Evolutionary conservation across 2,329 filamentous ascomycete genomes (phyloP), one percentile per base, ranked within the genome.

Genomic region (Clarireedia sp.): DNA sequence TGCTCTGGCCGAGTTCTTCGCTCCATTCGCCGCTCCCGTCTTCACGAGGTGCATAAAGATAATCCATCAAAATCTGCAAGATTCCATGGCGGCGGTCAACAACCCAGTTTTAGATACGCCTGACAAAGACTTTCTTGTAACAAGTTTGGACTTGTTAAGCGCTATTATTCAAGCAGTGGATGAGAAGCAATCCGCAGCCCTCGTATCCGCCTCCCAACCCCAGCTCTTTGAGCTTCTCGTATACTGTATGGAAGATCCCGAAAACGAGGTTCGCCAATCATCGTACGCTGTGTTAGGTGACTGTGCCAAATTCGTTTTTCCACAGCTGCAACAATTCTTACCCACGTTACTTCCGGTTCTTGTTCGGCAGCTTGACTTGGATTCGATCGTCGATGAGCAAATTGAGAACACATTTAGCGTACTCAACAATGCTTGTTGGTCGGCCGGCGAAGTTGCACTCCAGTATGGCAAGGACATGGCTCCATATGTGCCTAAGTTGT

Each of bases 401-500:
- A 83, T 90, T 47, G 89, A 95, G 60, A 87, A 82, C 17, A 86
- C 85, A 14, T 96, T 96, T 70, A 90, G 90, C 58, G 91, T 97
- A 29, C 85, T 97, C 57, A 99, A 97, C 78, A 99, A 99, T 68
- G 92, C 94, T 21, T 97, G 92, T 74, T 99, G 94, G 94, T 95
- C 91, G 6, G 85, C 85, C 23, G 94, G 94, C 43, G 94, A 99
- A 74, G 94, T 97, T 59, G 83, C 90, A 16, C 84, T 96, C 70
- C 85, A 89, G 59, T 79, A 88, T 68, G 82, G 85, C 62, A 82
- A 85, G 59, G 82, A 79, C 53, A 88, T 96, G 82, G 78, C 78
- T 1, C 86, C 86, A 1, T 96, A 87, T 68, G 80, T 90, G 9
- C 83, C 88, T 21, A 81, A 87, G 59, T 75, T 99, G 16, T 83